Evolutionary conservation across 768 basidiomycete species (phyloP), one percentile per base, ranked within the genome.

Genomic region (Mycena belliarum): DNA sequence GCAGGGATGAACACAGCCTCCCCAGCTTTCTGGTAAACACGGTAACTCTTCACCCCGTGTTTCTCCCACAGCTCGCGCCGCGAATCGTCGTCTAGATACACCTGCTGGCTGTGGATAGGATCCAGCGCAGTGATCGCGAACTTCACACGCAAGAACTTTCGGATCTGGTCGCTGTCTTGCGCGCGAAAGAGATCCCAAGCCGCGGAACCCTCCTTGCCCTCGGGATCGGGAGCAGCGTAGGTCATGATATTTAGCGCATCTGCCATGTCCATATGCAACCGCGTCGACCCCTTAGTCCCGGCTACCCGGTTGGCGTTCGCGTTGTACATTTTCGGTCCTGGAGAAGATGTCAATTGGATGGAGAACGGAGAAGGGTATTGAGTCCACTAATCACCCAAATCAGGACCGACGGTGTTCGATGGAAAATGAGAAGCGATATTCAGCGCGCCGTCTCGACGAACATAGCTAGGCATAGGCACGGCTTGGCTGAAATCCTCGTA

Each of bases 1-100:
- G 95, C 95, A 15, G 95, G 95, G 59, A 98, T 93, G 71, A 97
- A 95, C 14, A 98, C 87, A 0, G 93, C 95, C 68, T 98, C 91
- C 20, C 94, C 94, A 3, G 92, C 91, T 63, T 83, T 81, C 72
- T 98, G 96, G 72, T 94, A 95, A 20, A 98, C 80, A 52, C 94
- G 76, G 74, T 86, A 88, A 60, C 90, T 89, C 74, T 75, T 83
- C 26, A 98, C 91, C 2, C 87, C 87, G 56, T 79, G 78, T 62
- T 83, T 72, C 4, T 85, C 82, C 65, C 68, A 88, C 38, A 98
- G 73, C 70, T 88, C 82, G 69, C 80, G 79, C 64, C 92, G 79
- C 65, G 92, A 65, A 4, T 74, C 70, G 41, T 81, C 74, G 69
- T 96, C 91, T 49, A 98, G 75, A 69, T 95, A 98, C 68, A 91